Base-by-base conservation (phyloP, 768 basidiomycete species). In the Solioccasus polychromus region DNA sequence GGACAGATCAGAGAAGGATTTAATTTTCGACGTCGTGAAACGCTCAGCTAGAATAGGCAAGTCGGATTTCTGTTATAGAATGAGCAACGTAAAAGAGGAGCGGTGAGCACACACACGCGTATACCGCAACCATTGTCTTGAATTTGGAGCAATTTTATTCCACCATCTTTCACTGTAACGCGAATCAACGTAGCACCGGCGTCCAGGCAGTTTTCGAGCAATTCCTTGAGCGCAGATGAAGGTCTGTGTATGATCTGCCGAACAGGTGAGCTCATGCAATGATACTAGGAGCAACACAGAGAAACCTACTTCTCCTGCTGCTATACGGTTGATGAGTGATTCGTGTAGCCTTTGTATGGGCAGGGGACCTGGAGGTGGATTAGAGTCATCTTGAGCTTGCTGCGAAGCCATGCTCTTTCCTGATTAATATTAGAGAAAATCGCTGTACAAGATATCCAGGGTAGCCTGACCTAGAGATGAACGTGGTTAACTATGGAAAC, bases 41-140 rank as follows among this genome's bases (percentile, higher is more conserved):
- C 96, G 76, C 63, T 94, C 88, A 31, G 95, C 94, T 5, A 99
- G 75, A 18, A 99, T 84, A 1, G 91, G 84, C 3, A 99, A 71
- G 59, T 97, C 94, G 8, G 74, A 62, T 80, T 88, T 92, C 92
- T 96, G 20, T 28, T 47, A 18, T 35, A 28, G 19, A 7, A 22
- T 47, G 19, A 50, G 35, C 14, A 2, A 4, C 2, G 23, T 9
- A 25, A 31, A 1, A 2, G 19, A 32, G 8, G 12, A 44, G n/a
- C 35, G 18, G 40, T 28, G 11, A 44, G 35, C 18, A 23, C 24
- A 69, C 84, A 60, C 57, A 92, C 93, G 37, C 87, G 79, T 58
- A 98, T 97, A 3, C 95, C 96, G 66, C 82, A 89, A 0, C 96
- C 95, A 61, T 99, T 96, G 61, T 99, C 96, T 58, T 93, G 89